A percentile compares a stretch with the other conserved stretches of the same genome.
Evolutionary conservation across 345 rosid species (phyloP).

Genomic region (Iberis pinnata): DNA sequence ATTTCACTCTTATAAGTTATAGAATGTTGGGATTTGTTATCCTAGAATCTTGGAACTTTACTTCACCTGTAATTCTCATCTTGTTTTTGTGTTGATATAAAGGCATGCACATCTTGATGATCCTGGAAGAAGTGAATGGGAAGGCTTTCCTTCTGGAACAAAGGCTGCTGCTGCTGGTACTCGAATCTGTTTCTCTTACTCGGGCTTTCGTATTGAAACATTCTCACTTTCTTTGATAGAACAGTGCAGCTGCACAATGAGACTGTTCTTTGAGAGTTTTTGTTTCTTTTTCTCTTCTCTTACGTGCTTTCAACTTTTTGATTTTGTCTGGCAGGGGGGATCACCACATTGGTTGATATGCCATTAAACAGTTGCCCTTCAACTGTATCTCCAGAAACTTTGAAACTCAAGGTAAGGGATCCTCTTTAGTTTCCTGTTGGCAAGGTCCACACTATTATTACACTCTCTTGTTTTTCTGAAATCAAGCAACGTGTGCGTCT

Average conservation of each 20-base stretch:
- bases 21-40: not conserved
- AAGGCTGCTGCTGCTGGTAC: conserved; percentile 96
- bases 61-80: conserved; percentile 1
- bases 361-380: conserved; percentile 79
- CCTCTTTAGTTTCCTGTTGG: not conserved
- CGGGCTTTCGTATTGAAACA: not conserved
- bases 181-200: conserved; percentile 3
- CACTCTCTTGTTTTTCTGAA: conserved; percentile 3
- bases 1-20: not conserved
- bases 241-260: too few species aligned
- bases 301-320: conserved; percentile 1
- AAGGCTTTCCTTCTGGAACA: conserved; percentile 95
- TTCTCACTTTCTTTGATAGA: not conserved
- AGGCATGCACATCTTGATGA: conserved; percentile 97
- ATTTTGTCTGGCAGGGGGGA: conserved; percentile 47
- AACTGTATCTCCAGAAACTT: conserved; percentile 69
- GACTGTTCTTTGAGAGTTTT: conserved; percentile 7
- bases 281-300: not conserved
- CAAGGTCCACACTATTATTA: not conserved
- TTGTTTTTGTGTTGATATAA: conserved; percentile 8
- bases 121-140: conserved; percentile 98
- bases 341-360: conserved; percentile 88
- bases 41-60: not conserved
- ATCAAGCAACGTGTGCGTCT: conserved; percentile 7
- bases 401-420: conserved; percentile 60